Conservation (phyloP, 2,329 filamentous ascomycete genomes). For the Penicillium sp. region DNA sequence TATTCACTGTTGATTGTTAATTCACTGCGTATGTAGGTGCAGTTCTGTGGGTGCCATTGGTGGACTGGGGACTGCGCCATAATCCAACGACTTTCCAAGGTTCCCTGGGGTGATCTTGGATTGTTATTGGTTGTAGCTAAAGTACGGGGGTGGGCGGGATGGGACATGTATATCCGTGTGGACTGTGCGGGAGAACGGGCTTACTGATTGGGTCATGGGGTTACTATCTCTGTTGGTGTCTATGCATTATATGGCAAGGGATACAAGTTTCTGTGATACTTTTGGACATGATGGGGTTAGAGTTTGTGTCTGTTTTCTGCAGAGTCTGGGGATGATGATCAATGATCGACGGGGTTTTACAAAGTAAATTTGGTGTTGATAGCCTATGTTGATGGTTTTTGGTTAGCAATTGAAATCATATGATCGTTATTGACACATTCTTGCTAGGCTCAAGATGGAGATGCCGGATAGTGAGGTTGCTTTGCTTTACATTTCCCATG, state of each 20-base stretch:
- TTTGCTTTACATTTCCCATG: neutral
- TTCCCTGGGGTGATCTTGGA: neutral
- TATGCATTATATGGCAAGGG: neutral
- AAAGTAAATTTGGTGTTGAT: neutral
- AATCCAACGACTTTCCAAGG: neutral
- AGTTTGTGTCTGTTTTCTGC: neutral
- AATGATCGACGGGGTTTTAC: neutral
- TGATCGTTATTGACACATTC: neutral
- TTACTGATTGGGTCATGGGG: neutral
- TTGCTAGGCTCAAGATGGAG: slow-evolving; percentile 1
- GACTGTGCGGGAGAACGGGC: neutral
- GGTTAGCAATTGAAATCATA: neutral
- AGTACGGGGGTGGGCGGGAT: neutral
- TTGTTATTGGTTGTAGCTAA: neutral
- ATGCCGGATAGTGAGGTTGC: neutral
- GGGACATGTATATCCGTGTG: neutral
- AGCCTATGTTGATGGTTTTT: neutral
- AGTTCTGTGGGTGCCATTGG: neutral
- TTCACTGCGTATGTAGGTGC: neutral
- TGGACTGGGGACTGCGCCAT: neutral
- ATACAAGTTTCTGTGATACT: neutral
- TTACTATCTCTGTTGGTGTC: neutral
- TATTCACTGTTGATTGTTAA: neutral
- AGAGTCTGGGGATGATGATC: slow-evolving; percentile 7
- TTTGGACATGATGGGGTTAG: neutral